Evolutionary conservation across 305 asterid genomes (phyloP).

Genomic region (Stenogyne calaminthoides): DNA sequence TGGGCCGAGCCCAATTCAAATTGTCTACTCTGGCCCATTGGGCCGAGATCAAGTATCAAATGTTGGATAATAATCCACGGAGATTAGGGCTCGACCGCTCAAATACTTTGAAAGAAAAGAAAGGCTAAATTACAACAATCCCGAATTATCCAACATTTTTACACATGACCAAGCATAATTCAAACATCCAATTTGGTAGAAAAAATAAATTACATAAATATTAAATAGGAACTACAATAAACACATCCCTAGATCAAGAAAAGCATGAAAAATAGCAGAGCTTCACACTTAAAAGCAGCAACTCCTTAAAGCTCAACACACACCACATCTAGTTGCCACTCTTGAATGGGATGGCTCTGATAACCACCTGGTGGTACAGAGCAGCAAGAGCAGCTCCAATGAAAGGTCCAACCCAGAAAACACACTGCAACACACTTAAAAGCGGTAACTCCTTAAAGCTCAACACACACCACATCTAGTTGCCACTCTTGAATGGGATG

Average conservation of each 20-base stretch:
- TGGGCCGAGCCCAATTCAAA: not conserved
- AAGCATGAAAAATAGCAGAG: slow-evolving; percentile 16
- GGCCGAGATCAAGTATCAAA: not conserved
- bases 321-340: slow-evolving; percentile 35
- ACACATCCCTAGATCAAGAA: slow-evolving; percentile 33
- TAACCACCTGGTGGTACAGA: slow-evolving; percentile 65
- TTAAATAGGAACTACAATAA: slow-evolving; percentile 30
- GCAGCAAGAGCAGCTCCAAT: slow-evolving; percentile 85
- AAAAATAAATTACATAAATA: slow-evolving; percentile 26
- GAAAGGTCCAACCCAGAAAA: slow-evolving; percentile 87
- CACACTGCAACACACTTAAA: too few species aligned
- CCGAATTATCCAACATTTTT: slow-evolving; percentile 33
- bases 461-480: slow-evolving; percentile 19
- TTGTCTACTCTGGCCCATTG: not conserved
- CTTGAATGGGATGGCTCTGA: slow-evolving; percentile 84
- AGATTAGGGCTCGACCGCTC: too few species aligned
- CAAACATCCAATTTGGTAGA: slow-evolving; percentile 20
- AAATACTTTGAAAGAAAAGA: not conserved
- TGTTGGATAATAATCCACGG: not conserved
- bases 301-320: not conserved
- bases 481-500: slow-evolving; percentile 70
- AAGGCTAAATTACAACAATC: slow-evolving; percentile 15
- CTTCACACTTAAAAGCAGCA: slow-evolving; percentile 20
- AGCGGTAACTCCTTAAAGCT: not conserved
- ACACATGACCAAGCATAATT: slow-evolving; percentile 26